Evolutionary conservation across 176 grass and related monocot genomes (phyloP).

Genomic region (Aechmea fasciata): DNA sequence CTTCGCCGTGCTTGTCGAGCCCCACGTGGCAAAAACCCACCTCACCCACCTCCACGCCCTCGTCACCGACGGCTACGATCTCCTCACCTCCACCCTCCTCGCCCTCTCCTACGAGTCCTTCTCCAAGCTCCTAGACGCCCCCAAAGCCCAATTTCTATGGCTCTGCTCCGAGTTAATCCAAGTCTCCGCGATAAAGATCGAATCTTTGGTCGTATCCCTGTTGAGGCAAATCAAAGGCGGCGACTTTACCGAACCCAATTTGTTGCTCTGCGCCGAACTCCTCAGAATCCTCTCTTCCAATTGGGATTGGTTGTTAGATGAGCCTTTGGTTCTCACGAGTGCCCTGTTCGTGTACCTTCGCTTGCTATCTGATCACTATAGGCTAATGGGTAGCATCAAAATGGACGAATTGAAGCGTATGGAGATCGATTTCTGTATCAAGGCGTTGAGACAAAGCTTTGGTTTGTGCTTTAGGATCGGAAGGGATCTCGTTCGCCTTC

Average conservation of each 20-base stretch:
- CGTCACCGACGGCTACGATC: conserved; percentile 40
- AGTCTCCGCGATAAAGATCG: conserved; percentile 33
- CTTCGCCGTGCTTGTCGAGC: conserved; percentile 47
- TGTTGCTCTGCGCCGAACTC: conserved; percentile 31
- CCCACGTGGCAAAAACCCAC: conserved; percentile 17
- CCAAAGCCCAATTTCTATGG: conserved; percentile 41
- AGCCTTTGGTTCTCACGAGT: conserved; percentile 18
- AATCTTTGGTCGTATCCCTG: conserved; percentile 36
- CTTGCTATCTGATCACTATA: conserved; percentile 44
- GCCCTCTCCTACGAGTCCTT: conserved; percentile 31
- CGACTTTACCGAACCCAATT: conserved; percentile 43
- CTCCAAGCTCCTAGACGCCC: conserved; percentile 34
- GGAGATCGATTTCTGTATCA: conserved; percentile 48
- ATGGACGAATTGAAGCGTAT: conserved; percentile 42
- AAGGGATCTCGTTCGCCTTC: conserved; percentile 59
- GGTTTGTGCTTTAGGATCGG: conserved; percentile 41
- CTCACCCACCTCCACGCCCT: conserved; percentile 55
- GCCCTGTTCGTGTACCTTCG: conserved; percentile 39
- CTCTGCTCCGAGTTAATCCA: conserved; percentile 35
- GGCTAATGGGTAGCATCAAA: conserved; percentile 31
- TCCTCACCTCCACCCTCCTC: conserved; percentile 49
- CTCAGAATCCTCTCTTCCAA: conserved; percentile 19
- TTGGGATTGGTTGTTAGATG: conserved; percentile 32
- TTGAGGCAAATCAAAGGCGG: conserved; percentile 43
- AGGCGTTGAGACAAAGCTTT: conserved; percentile 38